A percentile compares a stretch with the other conserved stretches of the same genome.
Evolutionary conservation across 331 rosid species (phyloP).

Genomic region (Dryas integrifolia): DNA sequence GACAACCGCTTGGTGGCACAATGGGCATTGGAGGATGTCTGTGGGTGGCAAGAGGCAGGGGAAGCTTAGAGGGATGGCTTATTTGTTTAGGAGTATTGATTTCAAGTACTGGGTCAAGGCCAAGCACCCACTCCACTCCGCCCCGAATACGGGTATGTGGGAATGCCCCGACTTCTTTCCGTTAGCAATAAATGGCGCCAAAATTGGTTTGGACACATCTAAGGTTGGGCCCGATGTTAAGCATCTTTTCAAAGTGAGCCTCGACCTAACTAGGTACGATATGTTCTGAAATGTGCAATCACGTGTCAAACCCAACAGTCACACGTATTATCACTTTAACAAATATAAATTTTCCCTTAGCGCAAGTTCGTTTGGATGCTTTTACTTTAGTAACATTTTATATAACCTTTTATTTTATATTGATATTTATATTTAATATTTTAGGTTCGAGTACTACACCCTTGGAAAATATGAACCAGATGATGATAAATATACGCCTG

Average conservation of each 20-base stretch:
- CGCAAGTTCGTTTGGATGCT: too few relatives aligned
- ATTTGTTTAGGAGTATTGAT: conserved; percentile 61
- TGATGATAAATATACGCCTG: too few relatives aligned
- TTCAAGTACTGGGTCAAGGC: conserved; percentile 56
- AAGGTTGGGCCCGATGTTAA: conserved; percentile 33
- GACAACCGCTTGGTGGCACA: conserved; percentile 45
- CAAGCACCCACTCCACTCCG: conserved; percentile 66
- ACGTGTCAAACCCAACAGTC: too few relatives aligned
- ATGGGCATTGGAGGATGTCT: conserved; percentile 56
- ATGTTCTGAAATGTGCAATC: too few relatives aligned
- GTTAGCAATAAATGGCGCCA: conserved; percentile 29
- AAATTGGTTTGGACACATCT: conserved; percentile 49
- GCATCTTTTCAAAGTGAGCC: conserved; percentile 72
- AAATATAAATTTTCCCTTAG: too few relatives aligned
- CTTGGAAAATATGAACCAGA: conserved; percentile 43
- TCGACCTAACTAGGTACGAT: conserved; percentile 52
- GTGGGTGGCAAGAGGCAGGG: conserved; percentile 50
- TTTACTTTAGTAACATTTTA: too few relatives aligned
- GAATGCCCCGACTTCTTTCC: conserved; percentile 90
- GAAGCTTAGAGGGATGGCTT: conserved; percentile 51
- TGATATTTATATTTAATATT: too few relatives aligned
- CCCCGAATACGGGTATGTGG: conserved; percentile 71
- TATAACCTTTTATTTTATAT: too few relatives aligned
- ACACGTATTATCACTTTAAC: too few relatives aligned
- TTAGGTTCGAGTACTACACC: conserved; percentile 60